Percentiles rank a stretch among this genome's conserved stretches.
Evolutionary conservation across 2,329 filamentous ascomycete species (phyloP).

Genomic region (Phaeoacremonium minimum): DNA sequence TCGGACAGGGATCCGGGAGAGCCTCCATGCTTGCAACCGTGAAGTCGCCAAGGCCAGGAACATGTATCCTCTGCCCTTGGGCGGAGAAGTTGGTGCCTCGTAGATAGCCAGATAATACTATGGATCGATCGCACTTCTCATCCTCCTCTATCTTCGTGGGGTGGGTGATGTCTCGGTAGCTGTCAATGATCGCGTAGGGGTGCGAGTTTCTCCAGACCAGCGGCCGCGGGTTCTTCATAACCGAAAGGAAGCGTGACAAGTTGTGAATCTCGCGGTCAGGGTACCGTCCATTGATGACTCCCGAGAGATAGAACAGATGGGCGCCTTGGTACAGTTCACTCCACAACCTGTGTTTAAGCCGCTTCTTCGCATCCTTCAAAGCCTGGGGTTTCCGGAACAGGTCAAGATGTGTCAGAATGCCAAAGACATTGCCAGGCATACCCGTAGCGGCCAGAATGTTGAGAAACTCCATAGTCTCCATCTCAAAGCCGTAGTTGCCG

Average conservation of each 20-base stretch:
- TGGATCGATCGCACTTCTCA: constrained; percentile 81
- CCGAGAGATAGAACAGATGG: constrained; percentile 93
- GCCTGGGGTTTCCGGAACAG: constrained; percentile 92
- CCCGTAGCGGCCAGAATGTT: constrained; percentile 90
- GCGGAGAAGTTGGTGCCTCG: constrained; percentile 91
- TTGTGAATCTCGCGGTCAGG: constrained; percentile 97
- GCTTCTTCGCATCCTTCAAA: constrained; percentile 90
- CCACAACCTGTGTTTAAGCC: constrained; percentile 94
- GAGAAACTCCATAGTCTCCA: constrained; percentile 99
- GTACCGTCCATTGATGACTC: constrained; percentile 94
- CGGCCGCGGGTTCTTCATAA: constrained; percentile 99
- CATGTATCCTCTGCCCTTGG: constrained; percentile 79
- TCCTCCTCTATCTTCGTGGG: constrained; percentile 88
- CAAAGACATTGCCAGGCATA: constrained; percentile 98
- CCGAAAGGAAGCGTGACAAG: constrained; percentile 86
- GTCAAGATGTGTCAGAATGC: constrained; percentile 92
- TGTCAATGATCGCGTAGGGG: constrained; percentile 89
- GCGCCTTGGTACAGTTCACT: constrained; percentile 95
- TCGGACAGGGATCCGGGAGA: constrained; percentile 91
- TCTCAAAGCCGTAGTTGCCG: constrained; percentile 97
- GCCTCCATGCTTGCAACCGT: constrained; percentile 79
- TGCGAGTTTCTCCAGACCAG: constrained; percentile 95
- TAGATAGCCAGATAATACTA: constrained; percentile 90
- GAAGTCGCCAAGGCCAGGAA: constrained; percentile 88
- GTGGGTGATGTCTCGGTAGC: constrained; percentile 91